Conservation (phyloP, 1,139 yeast species). For the Candida tetrigidarum region DNA sequence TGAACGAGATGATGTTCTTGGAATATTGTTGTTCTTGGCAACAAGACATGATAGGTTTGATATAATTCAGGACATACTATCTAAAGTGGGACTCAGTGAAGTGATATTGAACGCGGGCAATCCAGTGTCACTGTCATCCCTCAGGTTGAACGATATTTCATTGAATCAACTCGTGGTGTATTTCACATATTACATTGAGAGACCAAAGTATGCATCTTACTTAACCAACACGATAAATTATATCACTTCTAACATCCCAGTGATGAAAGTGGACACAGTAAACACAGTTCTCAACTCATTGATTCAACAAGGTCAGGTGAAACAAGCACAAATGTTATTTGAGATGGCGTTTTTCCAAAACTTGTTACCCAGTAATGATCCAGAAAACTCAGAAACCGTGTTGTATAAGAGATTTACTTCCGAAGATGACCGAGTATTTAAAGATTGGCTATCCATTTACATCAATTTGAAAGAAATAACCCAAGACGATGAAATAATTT, state of each 20-base stretch:
- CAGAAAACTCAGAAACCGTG: constrained; percentile 11
- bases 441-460: constrained; percentile 22
- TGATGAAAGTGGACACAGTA: constrained; percentile 11
- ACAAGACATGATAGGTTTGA: constrained; percentile 25
- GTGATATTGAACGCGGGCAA: constrained; percentile 7
- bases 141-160: constrained; percentile 17
- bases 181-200: constrained; percentile 16
- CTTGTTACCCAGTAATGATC: neutral
- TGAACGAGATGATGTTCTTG: constrained; percentile 11
- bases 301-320: constrained; percentile 12
- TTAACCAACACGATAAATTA: constrained; percentile 12
- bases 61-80: constrained; percentile 20
- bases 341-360: constrained; percentile 12
- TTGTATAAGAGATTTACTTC: constrained; percentile 21
- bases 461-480: constrained; percentile 33
- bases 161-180: constrained; percentile 18
- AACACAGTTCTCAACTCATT: constrained; percentile 15
- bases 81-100: constrained; percentile 12
- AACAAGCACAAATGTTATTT: constrained; percentile 16
- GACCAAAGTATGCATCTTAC: constrained; percentile 10
- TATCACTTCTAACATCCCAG: constrained; percentile 7
- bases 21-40: constrained; percentile 28
- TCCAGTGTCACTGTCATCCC: neutral
- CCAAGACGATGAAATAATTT: constrained; percentile 13
- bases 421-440: constrained; percentile 22